Base-by-base conservation (phyloP, 2,329 filamentous ascomycete genomes). In the Fonsecaea pugnacius region DNA sequence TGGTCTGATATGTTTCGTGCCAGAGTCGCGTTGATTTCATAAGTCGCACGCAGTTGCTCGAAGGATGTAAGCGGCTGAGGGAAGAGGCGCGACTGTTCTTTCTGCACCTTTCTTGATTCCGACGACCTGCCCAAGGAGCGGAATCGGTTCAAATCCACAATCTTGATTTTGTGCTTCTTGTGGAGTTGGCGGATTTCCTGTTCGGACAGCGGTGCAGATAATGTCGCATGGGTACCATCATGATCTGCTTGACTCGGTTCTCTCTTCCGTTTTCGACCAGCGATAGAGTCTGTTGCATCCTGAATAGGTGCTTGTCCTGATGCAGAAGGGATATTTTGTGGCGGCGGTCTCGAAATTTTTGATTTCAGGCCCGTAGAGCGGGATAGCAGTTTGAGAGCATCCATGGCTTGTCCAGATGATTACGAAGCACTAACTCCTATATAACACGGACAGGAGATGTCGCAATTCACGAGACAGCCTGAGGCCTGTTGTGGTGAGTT, bases 31-130 rank as follows among this genome's bases (percentile, higher is more conserved):
- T 91, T 90, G 48, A 97, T 86, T n/a, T 84, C 84, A 77, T 94
- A 96, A 51, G 82, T 82, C 35, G 82, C 80, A 40, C 87, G 84
- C 64, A 99, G 80, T 72, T 95, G 87, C 48, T 82, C 79, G 74
- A 99, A 98, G 0, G 87, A 86, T 51, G 85, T 85, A 69, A 99
- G 80, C 1, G 95, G 94, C 68, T 91, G 89, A 0, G 94, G 91
- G 74, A 87, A 92, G 33, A 98, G 75, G 60, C 87, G 84, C 14
- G 77, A 78, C 4, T 77, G 78, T 38, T 82, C 79, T 65, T 82
- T 83, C 67, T 80, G 82, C 70, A 81, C 81, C 64, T 80, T 82
- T 58, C 78, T 75, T 78, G 51, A 78, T 73, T 60, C 69, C 63
- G 61, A 68, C 55, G 16, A 38, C 51, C 69, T 60, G 70, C 71